Evolutionary conservation across 176 grass and related monocot species (phyloP).

Genomic region (Aegilops bicornis): DNA sequence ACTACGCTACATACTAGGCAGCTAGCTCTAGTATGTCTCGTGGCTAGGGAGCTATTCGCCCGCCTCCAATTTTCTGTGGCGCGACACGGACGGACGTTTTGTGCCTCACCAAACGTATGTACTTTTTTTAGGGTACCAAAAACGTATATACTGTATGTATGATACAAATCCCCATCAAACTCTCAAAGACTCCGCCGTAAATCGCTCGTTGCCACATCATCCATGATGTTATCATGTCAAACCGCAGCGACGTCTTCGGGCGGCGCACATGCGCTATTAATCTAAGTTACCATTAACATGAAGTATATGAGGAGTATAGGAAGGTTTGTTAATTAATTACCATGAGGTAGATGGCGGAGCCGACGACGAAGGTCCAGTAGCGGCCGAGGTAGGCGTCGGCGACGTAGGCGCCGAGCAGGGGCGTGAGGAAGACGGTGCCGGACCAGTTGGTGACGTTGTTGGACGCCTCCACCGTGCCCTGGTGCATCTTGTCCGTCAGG

Average conservation of each 20-base stretch:
- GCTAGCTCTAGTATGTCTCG: no score
- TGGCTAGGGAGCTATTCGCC: not conserved
- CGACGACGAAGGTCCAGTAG: conserved; percentile 48
- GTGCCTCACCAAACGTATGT: not conserved
- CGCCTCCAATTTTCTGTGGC: not conserved
- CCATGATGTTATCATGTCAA: not conserved
- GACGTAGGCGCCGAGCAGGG: conserved; percentile 35
- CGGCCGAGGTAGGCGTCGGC: conserved; percentile 53
- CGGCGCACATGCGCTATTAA: no score
- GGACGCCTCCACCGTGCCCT: conserved; percentile 49
- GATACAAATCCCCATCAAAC: not conserved
- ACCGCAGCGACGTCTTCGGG: no score
- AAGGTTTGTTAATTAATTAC: not conserved
- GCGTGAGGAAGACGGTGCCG: conserved; percentile 35
- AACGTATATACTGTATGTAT: not conserved
- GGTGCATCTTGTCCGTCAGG: conserved; percentile 38
- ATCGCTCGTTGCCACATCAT: not conserved
- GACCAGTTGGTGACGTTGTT: conserved; percentile 55
- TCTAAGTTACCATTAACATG: no score
- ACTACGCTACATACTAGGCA: no score
- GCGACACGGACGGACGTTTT: not conserved
- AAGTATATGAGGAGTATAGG: not conserved
- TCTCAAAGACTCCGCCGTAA: not conserved
- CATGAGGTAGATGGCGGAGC: conserved; percentile 35
- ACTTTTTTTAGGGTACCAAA: not conserved